These are phyloP conservation scores for Eucalyptus brandiana DNA, from an alignment of 345 rosid species.

Conservation along the genomic window DNA sequence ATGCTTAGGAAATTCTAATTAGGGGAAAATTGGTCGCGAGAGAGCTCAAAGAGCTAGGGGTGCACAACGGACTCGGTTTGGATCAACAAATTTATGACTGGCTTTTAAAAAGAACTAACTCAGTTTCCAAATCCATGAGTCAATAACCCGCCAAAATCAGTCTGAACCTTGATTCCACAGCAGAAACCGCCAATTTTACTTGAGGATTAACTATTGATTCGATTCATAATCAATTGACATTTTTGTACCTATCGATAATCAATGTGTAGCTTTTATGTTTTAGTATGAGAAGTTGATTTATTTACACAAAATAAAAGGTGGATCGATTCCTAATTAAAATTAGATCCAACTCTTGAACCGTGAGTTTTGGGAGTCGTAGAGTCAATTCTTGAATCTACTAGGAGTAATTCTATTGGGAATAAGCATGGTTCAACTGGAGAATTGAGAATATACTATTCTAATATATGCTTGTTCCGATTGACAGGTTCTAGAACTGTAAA, in stretches of 20 bases:
- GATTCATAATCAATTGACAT: rapidly evolving
- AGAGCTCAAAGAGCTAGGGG: neutral
- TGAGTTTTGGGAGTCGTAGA: neutral
- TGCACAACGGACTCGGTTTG: neutral
- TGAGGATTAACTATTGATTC: neutral
- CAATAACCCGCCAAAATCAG: too few relatives aligned
- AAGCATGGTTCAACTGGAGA: too few relatives aligned
- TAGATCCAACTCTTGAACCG: rapidly evolving
- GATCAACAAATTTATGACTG: neutral
- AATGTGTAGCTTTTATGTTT: neutral
- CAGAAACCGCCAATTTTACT: rapidly evolving
- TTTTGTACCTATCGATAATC: too few relatives aligned
- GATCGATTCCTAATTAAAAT: neutral
- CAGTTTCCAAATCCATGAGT: too few relatives aligned
- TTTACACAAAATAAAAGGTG: neutral
- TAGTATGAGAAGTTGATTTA: neutral
- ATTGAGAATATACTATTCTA: rapidly evolving
- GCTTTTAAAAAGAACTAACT: neutral
- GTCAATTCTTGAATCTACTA: neutral
- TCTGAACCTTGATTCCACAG: neutral
- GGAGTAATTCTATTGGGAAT: too few relatives aligned
- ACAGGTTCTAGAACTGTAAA: rapidly evolving
- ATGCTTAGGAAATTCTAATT: neutral
- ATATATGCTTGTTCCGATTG: rapidly evolving
- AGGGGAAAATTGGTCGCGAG: neutral